These are phyloP conservation scores for Nicotiana sylvestris DNA, from an alignment of 257 asterid genomes.

Conservation along the genomic window DNA sequence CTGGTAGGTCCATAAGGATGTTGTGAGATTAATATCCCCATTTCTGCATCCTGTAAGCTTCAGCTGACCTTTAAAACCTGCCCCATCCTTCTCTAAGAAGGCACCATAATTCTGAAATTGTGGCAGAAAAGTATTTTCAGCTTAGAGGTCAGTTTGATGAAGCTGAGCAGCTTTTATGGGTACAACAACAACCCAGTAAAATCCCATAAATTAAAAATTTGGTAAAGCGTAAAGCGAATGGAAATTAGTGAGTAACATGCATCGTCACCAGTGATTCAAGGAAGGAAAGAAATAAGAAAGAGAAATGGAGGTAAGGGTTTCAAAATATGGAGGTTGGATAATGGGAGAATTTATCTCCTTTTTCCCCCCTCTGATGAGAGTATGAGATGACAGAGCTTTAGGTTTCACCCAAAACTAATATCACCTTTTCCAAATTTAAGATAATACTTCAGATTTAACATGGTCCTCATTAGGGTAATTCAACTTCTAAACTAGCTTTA, in stretches of 20 bases:
- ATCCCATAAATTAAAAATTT: not conserved
- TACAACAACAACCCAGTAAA: not conserved
- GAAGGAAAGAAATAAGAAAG: not conserved
- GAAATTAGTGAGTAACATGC: not conserved
- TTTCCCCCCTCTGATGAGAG: not conserved
- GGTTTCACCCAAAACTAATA: not conserved
- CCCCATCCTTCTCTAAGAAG: constrained; percentile 91
- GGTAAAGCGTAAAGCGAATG: not conserved
- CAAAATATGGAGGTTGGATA: not conserved
- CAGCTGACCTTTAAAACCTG: constrained; percentile 79
- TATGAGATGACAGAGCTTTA: constrained; percentile 1
- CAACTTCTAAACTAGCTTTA: constrained; percentile 22
- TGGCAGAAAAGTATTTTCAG: constrained; percentile 14
- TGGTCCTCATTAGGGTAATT: not conserved
- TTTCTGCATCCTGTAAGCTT: constrained; percentile 57
- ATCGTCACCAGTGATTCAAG: not conserved
- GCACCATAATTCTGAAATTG: constrained; percentile 87
- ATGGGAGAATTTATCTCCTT: not conserved
- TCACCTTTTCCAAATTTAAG: not conserved
- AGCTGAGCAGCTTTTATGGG: not conserved
- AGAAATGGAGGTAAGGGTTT: not conserved
- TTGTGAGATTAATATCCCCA: constrained; percentile 68
- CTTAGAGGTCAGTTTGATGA: not conserved
- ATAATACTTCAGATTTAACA: not conserved
- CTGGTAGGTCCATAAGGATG: constrained; percentile 76